phyloP scores from a whole-genome alignment of 2,329 filamentous ascomycete species.

The Alternaria novae-zelandiae region DNA sequence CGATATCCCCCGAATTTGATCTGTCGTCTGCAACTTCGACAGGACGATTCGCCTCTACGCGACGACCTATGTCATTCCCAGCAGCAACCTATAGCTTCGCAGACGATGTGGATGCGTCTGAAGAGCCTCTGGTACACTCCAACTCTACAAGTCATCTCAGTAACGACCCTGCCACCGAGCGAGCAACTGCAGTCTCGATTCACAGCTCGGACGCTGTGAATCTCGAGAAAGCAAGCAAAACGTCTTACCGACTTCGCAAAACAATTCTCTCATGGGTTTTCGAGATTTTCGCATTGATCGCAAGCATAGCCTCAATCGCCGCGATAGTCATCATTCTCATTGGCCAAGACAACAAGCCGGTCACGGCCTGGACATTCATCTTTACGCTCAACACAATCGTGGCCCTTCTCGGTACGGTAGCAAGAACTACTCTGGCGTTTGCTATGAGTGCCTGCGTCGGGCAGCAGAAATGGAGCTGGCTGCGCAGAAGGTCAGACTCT shows the following conservation, averaged over 20 bases:
- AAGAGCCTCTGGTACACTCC: background rate
- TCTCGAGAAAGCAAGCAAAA: background rate
- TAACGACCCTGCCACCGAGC: background rate
- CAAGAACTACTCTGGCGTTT: constrained; percentile 15
- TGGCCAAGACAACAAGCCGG: constrained; percentile 4
- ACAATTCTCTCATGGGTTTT: background rate
- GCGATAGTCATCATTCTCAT: constrained; percentile 8
- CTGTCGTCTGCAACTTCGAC: background rate
- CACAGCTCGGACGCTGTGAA: background rate
- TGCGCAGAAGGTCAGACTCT: constrained; percentile 1
- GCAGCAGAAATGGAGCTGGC: constrained; percentile 22
- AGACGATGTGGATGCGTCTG: background rate
- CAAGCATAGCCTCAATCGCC: background rate
- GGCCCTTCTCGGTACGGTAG: constrained; percentile 12
- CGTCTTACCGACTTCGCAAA: background rate
- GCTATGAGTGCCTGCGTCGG: constrained; percentile 19
- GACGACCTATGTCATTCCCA: background rate
- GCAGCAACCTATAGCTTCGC: background rate
- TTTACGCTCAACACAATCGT: constrained; percentile 16
- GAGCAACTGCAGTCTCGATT: background rate
- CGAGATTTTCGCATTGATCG: background rate
- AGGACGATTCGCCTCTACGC: background rate
- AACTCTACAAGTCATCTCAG: background rate
- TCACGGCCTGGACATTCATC: constrained; percentile 7
- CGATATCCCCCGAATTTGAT: background rate